These are phyloP conservation scores for Fusarium penzigii DNA, from an alignment of 2,329 filamentous ascomycete genomes.

Conservation along the genomic window DNA sequence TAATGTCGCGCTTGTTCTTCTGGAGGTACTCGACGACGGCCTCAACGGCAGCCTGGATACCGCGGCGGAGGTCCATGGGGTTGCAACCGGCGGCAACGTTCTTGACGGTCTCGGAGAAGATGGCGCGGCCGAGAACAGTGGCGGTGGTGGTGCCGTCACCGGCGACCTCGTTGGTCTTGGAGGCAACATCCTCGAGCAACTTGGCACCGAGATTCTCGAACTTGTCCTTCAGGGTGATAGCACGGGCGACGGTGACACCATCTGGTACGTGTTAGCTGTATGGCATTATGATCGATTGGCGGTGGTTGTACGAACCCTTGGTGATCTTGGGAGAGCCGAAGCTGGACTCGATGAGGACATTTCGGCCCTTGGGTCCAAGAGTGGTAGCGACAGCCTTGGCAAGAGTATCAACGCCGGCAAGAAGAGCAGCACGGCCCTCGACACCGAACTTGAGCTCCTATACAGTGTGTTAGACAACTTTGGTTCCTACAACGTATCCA, in stretches of 20 bases:
- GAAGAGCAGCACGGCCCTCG: slow-evolving; percentile 83
- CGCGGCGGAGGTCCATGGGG: slow-evolving; percentile 97
- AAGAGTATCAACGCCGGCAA: slow-evolving; percentile 94
- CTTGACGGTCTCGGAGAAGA: slow-evolving; percentile 99
- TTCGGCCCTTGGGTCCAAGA: slow-evolving; percentile 95
- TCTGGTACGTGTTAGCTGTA: slow-evolving; percentile 50
- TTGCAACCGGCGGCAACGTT: slow-evolving; percentile 99
- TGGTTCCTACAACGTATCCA: not conserved
- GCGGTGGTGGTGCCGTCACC: slow-evolving; percentile 99
- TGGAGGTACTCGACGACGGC: slow-evolving; percentile 92
- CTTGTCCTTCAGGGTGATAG: slow-evolving; percentile 94
- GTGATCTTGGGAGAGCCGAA: slow-evolving; percentile 99
- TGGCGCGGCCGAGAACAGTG: slow-evolving; percentile 93
- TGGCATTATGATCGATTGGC: not conserved
- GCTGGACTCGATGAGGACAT: slow-evolving; percentile 97
- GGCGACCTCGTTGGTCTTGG: slow-evolving; percentile 98
- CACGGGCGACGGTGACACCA: slow-evolving; percentile 86
- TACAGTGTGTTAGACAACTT: slow-evolving; percentile 31
- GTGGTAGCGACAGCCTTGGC: slow-evolving; percentile 96
- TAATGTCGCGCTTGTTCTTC: slow-evolving; percentile 97
- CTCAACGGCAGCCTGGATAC: slow-evolving; percentile 95
- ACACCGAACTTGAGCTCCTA: slow-evolving; percentile 99
- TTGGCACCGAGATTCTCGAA: slow-evolving; percentile 99
- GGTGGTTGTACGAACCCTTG: slow-evolving; percentile 68
- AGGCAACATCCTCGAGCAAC: slow-evolving; percentile 95